Evolutionary conservation across 208 protist species (phyloP), one percentile per base, ranked within the genome.

Genomic region (Trichomonas gallinae): DNA sequence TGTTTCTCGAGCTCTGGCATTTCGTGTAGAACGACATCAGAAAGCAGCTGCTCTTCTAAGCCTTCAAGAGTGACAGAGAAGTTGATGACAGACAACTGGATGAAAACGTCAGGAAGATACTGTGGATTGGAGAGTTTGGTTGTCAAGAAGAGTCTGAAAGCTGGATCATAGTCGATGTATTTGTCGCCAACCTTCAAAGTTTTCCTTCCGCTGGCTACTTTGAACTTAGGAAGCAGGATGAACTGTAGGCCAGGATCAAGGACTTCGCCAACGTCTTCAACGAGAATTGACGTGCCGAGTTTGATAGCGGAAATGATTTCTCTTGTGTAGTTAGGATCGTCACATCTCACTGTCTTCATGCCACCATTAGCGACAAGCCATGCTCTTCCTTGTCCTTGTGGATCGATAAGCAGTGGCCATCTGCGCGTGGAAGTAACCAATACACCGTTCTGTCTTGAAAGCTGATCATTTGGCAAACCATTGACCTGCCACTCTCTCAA

Each of bases 391-490:
- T 99, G 99, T 63, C 99, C 97, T 98, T 99, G 99, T 36, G 99
- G 99, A 97, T 99, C 99, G 96, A 99, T 99, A 93, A 99, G 98
- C 58, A 99, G 97, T 96, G 99, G 99, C 99, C 99, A 99, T 97
- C 99, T 99, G 96, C 98, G 99, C 44, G 97, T 98, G 6, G 42
- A 81, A 15, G 93, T 96, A n/a, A 96, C 46, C n/a, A 99, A 97
- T 96, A 99, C 99, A 96, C 98, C 99, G 97, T 99, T 99, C 97
- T 99, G 98, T 2, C 98, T 98, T 21, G 99, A 99, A 38, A 99
- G 98, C 46, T 98, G 97, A 97, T 99, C 99, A 3, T 98, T 98
- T 44, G 99, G 99, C 23, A 99, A 98, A 15, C 98, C 98, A 97
- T 99, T 98, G 96, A 99, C 99, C 97, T 99, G 98, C 99, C 99